Conservation (phyloP, 495 filamentous ascomycete genomes). For the Platismatia glauca region DNA sequence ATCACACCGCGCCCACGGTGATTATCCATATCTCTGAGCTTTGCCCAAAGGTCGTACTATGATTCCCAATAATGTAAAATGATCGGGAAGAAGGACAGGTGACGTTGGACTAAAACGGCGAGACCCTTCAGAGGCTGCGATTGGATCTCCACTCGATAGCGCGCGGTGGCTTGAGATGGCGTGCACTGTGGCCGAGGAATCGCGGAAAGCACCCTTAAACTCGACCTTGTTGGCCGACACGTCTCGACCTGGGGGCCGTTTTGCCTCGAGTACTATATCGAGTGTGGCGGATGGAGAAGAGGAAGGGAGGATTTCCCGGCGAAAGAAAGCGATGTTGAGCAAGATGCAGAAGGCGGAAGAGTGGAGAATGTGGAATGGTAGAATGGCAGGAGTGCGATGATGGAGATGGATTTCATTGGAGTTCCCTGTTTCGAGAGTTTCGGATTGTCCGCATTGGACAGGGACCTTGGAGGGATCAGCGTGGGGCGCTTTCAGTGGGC, state of each 20-base stretch:
- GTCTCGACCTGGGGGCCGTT: not conserved
- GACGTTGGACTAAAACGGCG: not conserved
- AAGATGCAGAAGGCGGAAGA: not conserved
- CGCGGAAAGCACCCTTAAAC: conserved; percentile 7
- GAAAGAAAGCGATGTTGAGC: not conserved
- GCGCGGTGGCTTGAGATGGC: conserved; percentile 15
- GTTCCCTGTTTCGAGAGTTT: not conserved
- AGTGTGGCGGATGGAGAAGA: not conserved
- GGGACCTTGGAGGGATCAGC: not conserved
- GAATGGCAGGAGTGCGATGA: not conserved
- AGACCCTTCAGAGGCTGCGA: not conserved
- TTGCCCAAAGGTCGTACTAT: not conserved
- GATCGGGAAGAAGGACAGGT: not conserved
- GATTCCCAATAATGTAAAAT: not conserved
- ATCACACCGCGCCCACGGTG: not conserved
- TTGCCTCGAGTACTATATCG: not conserved
- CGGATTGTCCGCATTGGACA: conserved; percentile 8
- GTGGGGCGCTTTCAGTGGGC: not conserved
- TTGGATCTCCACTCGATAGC: conserved; percentile 5
- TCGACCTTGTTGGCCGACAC: not conserved
- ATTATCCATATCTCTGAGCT: not conserved
- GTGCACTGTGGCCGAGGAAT: conserved; percentile 9
- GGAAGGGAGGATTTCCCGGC: not conserved
- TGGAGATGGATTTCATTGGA: conserved; percentile 1
- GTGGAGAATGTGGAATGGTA: too few relatives aligned